Evolutionary conservation across 2,329 filamentous ascomycete genomes (phyloP).

Genomic region (Pestalotiopsis sp.): DNA sequence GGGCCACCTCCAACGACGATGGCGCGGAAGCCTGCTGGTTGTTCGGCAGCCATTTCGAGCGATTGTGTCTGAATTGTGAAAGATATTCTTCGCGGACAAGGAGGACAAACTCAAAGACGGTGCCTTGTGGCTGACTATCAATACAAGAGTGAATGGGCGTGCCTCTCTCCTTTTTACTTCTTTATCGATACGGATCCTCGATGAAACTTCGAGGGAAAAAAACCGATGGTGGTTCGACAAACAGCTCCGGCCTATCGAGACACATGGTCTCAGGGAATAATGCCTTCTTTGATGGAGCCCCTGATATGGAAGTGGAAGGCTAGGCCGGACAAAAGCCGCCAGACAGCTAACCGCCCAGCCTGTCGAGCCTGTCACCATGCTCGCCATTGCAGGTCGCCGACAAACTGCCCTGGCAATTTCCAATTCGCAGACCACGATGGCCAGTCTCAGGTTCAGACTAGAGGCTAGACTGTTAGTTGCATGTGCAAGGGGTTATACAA

Average conservation of each 20-base stretch:
- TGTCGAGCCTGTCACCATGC: not conserved
- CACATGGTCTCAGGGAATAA: not conserved
- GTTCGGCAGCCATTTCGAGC: not conserved
- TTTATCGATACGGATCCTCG: not conserved
- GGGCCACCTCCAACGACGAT: slow-evolving; percentile 29
- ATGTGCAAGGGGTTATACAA: not conserved
- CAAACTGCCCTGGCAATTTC: not conserved
- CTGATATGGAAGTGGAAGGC: not conserved
- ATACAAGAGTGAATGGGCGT: not conserved
- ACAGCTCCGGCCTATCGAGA: not conserved
- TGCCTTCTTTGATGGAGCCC: not conserved
- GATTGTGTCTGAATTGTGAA: not conserved
- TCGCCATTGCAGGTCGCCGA: not conserved
- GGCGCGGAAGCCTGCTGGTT: slow-evolving; percentile 21
- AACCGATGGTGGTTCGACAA: not conserved
- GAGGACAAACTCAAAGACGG: not conserved
- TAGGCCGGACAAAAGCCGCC: not conserved
- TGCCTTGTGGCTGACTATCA: not conserved
- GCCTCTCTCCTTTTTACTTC: not conserved
- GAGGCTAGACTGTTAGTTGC: not conserved
- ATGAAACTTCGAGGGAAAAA: not conserved
- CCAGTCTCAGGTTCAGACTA: not conserved
- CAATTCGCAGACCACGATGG: not conserved
- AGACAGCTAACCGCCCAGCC: not conserved
- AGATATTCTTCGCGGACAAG: not conserved